Evolutionary conservation across 192 early-diverging fungal species (phyloP).

Genomic region (Ambispora gerdemannii): DNA sequence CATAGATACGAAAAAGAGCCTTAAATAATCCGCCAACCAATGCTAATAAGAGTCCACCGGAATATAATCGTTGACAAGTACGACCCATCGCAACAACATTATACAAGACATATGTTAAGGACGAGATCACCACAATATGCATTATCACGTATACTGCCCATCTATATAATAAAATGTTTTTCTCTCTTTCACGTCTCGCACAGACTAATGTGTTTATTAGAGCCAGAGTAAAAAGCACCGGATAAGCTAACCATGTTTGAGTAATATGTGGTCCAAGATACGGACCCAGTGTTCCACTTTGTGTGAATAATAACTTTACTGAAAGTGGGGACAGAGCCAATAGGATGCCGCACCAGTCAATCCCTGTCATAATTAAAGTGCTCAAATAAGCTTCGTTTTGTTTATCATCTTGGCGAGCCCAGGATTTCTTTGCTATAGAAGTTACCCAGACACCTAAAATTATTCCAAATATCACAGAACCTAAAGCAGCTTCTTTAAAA

Average conservation of each 20-base stretch:
- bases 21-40: conserved; percentile 39
- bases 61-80: conserved; percentile 39
- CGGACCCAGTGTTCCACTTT: conserved; percentile 55
- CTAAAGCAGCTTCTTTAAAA: conserved; percentile 43
- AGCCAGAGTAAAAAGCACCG: conserved; percentile 48
- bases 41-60: conserved; percentile 35
- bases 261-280: conserved; percentile 56
- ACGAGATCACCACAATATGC: conserved; percentile 32
- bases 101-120: conserved; percentile 42
- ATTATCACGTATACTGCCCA: conserved; percentile 39
- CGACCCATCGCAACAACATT: conserved; percentile 36
- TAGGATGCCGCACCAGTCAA: conserved; percentile 51
- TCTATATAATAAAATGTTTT: conserved; percentile 27
- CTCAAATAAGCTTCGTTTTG: conserved; percentile 34
- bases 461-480: conserved; percentile 47
- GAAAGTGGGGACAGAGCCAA: conserved; percentile 51
- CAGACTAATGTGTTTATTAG: conserved; percentile 45
- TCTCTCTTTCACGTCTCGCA: conserved; percentile 37
- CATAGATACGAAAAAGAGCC: conserved; percentile 38
- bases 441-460: conserved; percentile 32
- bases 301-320: conserved; percentile 45
- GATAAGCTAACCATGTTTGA: conserved; percentile 52
- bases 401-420: conserved; percentile 1
- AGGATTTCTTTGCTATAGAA: neutral
- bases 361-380: conserved; percentile 41